Percentiles rank a stretch among this genome's conserved stretches.
Conservation (phyloP, 768 basidiomycete genomes). For the Rhizopogon rudus region DNA sequence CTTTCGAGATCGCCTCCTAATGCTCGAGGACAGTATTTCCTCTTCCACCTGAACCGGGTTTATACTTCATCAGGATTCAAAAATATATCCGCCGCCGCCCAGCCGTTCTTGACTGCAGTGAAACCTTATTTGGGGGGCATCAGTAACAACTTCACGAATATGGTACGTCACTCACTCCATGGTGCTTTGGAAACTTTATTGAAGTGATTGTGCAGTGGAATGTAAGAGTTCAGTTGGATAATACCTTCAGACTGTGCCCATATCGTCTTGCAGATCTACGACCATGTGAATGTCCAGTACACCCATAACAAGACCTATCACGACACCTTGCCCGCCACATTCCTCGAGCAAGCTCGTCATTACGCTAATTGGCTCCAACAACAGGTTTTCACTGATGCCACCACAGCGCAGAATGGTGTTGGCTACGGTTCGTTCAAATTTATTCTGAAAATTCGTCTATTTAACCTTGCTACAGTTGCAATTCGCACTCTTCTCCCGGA, state of each 20-base stretch:
- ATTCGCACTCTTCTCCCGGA: slow-evolving; percentile 26
- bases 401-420: slow-evolving; percentile 19
- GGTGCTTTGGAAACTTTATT: not conserved
- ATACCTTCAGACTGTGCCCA: not conserved
- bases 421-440: slow-evolving; percentile 29
- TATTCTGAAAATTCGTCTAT: not conserved
- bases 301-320: slow-evolving; percentile 34
- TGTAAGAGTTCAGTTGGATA: not conserved
- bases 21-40: not conserved
- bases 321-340: slow-evolving; percentile 15
- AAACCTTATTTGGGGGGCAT: slow-evolving; percentile 62
- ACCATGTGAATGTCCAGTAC: slow-evolving; percentile 35
- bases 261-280: slow-evolving; percentile 20
- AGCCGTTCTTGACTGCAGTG: slow-evolving; percentile 53
- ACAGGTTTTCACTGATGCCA: slow-evolving; percentile 28
- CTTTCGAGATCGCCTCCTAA: not conserved
- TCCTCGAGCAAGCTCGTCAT: slow-evolving; percentile 23
- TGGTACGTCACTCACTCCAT: slow-evolving; percentile 34
- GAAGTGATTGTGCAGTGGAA: not conserved
- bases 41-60: slow-evolving; percentile 23
- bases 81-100: slow-evolving; percentile 44
- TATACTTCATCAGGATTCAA: slow-evolving; percentile 58
- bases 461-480: slow-evolving; percentile 18
- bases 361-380: slow-evolving; percentile 39
- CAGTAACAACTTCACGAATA: slow-evolving; percentile 54